Percentiles rank a stretch among this genome's conserved stretches.
Conservation (phyloP, 768 basidiomycete species). For the Boletus insuetus region DNA sequence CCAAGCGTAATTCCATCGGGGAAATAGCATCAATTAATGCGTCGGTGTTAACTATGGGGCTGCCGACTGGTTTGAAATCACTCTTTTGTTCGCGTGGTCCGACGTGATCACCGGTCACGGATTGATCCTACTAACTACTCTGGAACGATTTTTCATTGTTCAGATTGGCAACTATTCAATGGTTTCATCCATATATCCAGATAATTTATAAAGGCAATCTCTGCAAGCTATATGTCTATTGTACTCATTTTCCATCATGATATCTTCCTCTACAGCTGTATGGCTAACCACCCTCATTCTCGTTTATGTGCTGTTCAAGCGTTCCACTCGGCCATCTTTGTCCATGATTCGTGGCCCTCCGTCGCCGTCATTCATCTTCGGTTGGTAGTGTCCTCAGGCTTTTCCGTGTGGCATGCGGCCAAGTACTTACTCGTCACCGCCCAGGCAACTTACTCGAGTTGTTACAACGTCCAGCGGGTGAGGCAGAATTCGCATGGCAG, state of each 20-base stretch:
- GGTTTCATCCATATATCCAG: no score
- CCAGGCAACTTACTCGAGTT: constrained; percentile 27
- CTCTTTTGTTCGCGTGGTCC: no score
- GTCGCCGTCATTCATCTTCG: constrained; percentile 15
- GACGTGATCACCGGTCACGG: no score
- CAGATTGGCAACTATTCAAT: no score
- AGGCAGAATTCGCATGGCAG: constrained; percentile 30
- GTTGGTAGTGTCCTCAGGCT: constrained; percentile 1
- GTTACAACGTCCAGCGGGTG: constrained; percentile 24
- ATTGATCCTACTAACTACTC: no score
- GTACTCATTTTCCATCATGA: not conserved
- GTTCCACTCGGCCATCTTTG: constrained; percentile 3
- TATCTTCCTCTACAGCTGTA: not conserved
- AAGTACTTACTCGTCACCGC: not conserved
- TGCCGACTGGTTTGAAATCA: no score
- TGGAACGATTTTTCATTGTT: no score
- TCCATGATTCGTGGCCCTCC: constrained; percentile 13
- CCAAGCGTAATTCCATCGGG: no score
- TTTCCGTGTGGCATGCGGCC: constrained; percentile 4
- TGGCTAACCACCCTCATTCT: not conserved
- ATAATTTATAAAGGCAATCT: no score
- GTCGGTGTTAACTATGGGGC: no score
- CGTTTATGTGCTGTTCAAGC: not conserved
- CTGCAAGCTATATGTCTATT: no score
- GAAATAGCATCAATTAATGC: no score